Evolutionary conservation across 2,329 filamentous ascomycete genomes (phyloP).

Genomic region (Fusarium albosuccineum): DNA sequence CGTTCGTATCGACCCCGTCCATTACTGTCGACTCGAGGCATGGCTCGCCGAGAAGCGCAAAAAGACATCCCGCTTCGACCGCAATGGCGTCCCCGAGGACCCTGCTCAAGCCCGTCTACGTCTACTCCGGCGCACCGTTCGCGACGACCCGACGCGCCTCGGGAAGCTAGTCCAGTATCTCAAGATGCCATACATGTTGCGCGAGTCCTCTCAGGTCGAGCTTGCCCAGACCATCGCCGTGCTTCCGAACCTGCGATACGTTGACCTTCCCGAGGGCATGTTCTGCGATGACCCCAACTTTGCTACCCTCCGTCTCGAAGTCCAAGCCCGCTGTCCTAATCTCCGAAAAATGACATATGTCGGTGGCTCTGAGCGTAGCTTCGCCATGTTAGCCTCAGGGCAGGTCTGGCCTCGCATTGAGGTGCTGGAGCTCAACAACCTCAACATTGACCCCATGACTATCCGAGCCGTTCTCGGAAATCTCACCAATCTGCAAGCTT

Average conservation of each 20-base stretch:
- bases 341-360: slow-evolving; percentile 91
- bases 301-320: slow-evolving; percentile 81
- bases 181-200: slow-evolving; percentile 94
- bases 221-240: slow-evolving; percentile 88
- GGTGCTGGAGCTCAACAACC: slow-evolving; percentile 76
- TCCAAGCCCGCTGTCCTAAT: slow-evolving; percentile 85
- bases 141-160: slow-evolving; percentile 78
- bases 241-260: slow-evolving; percentile 85
- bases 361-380: slow-evolving; percentile 80
- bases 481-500: slow-evolving; percentile 75
- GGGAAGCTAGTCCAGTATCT: slow-evolving; percentile 80
- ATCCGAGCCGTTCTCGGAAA: slow-evolving; percentile 78
- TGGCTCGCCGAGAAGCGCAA: slow-evolving; percentile 84
- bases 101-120: slow-evolving; percentile 80
- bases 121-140: slow-evolving; percentile 84
- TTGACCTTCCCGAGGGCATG: slow-evolving; percentile 91
- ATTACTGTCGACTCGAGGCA: slow-evolving; percentile 92
- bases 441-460: slow-evolving; percentile 77
- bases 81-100: slow-evolving; percentile 85
- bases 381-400: slow-evolving; percentile 76
- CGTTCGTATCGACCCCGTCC: slow-evolving; percentile 92
- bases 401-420: slow-evolving; percentile 78
- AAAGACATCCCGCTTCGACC: slow-evolving; percentile 77
- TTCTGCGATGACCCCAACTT: slow-evolving; percentile 84
- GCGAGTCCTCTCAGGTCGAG: slow-evolving; percentile 86